Conservation (phyloP, 2,329 filamentous ascomycete species). For the Fusarium anthophilum region DNA sequence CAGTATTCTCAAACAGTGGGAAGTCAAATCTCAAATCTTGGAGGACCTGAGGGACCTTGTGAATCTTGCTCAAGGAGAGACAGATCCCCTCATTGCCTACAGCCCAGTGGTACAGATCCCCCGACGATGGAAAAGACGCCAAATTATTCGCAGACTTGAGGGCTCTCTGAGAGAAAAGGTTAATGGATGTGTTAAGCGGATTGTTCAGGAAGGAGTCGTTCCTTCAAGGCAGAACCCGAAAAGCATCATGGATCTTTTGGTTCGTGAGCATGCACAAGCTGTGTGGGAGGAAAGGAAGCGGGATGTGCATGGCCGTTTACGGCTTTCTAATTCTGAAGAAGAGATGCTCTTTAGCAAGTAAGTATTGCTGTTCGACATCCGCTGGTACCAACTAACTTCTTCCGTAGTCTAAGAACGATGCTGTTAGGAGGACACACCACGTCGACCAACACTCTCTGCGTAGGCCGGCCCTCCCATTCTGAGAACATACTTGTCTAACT, state of each 20-base stretch:
- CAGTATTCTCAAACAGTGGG: slow-evolving; percentile 5
- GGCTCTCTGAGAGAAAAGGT: neutral
- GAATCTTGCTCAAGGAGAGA: neutral
- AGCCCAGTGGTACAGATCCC: slow-evolving; percentile 10
- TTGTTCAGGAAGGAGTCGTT: neutral
- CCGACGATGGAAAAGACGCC: slow-evolving; percentile 4
- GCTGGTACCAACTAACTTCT: neutral
- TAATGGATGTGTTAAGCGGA: neutral
- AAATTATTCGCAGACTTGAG: neutral
- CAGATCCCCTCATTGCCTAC: neutral
- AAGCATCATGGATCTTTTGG: slow-evolving; percentile 23
- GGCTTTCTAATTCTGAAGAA: neutral
- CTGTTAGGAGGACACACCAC: slow-evolving; percentile 24
- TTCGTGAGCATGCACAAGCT: slow-evolving; percentile 1
- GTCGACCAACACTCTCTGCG: slow-evolving; percentile 3
- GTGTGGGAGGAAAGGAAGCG: neutral
- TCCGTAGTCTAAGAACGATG: slow-evolving; percentile 3
- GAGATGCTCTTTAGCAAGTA: neutral
- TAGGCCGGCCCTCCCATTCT: neutral
- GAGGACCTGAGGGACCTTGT: slow-evolving; percentile 4
- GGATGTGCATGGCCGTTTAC: fast-evolving
- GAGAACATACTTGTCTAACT: neutral
- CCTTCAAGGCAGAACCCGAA: slow-evolving; percentile 9
- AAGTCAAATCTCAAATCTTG: slow-evolving; percentile 7
- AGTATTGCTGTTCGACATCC: neutral